Conservation (phyloP, 441 rosid genomes). For the Pelargonium fulgidum region DNA sequence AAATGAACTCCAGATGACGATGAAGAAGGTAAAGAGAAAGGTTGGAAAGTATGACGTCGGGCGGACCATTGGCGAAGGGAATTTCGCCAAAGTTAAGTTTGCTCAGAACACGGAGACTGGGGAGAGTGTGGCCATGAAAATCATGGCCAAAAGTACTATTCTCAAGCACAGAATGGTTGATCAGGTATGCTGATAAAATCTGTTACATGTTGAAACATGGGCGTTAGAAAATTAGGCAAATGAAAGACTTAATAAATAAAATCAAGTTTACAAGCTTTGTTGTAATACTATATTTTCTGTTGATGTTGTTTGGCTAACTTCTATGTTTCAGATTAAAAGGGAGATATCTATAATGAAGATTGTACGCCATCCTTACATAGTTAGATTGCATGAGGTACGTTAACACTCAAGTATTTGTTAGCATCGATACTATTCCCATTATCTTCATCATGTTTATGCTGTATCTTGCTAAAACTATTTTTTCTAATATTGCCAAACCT, state of each 20-base stretch:
- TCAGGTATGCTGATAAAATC: conserved; percentile 44
- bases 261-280: not conserved
- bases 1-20: conserved; percentile 28
- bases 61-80: conserved; percentile 83
- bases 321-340: conserved; percentile 57
- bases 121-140: conserved; percentile 75
- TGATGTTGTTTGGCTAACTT: conserved; percentile 7
- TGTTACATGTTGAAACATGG: not conserved
- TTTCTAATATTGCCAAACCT: not conserved
- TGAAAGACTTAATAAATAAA: not conserved
- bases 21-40: conserved; percentile 41
- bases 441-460: not conserved
- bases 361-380: conserved; percentile 86
- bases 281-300: conserved; percentile 11
- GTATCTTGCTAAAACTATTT: not conserved
- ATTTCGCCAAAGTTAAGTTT: conserved; percentile 92
- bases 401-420: conserved; percentile 14
- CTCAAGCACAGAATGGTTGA: conserved; percentile 83
- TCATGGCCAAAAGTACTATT: conserved; percentile 71
- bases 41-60: conserved; percentile 85
- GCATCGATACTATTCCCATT: not conserved
- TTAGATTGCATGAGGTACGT: conserved; percentile 71
- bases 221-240: not conserved
- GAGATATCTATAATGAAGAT: conserved; percentile 96
- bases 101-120: conserved; percentile 69